Percentiles rank a stretch among this genome's conserved stretches.
Evolutionary conservation across 106 monocot genomes (phyloP).

Genomic region (Dendrobium nobile): DNA sequence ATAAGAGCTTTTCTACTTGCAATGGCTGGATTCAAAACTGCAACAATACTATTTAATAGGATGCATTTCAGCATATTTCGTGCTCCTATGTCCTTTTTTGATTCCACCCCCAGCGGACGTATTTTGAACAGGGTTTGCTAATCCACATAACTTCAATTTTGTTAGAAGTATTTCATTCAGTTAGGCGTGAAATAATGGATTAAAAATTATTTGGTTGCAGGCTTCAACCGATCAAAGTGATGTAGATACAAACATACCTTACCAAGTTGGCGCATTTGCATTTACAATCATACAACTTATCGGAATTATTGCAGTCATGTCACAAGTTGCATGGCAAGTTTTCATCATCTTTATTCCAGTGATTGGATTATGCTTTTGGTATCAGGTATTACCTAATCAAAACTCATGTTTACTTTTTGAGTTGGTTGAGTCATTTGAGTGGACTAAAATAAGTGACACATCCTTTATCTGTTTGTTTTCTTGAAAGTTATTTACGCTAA

Average conservation of each 20-base stretch:
- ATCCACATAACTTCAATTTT: neutral
- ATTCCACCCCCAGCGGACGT: conserved; percentile 85
- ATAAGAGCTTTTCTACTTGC: conserved; percentile 49
- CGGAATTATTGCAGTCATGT: conserved; percentile 80
- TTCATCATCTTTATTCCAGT: conserved; percentile 78
- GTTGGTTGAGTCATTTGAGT: neutral
- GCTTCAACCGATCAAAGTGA: conserved; percentile 83
- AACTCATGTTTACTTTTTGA: neutral
- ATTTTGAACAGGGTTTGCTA: conserved; percentile 72
- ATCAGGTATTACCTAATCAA: conserved; percentile 49
- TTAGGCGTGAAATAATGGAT: neutral
- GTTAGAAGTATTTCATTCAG: neutral
- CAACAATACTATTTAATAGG: conserved; percentile 64
- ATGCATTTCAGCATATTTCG: conserved; percentile 30
- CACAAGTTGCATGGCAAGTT: conserved; percentile 91
- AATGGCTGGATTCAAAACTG: conserved; percentile 66
- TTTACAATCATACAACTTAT: conserved; percentile 74
- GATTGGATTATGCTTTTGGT: conserved; percentile 57
- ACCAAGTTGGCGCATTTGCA: conserved; percentile 44
- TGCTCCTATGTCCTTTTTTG: conserved; percentile 92
- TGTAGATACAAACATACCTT: conserved; percentile 39
- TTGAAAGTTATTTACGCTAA: neutral
- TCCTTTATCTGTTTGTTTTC: neutral
- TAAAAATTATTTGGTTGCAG: conserved; percentile 21
- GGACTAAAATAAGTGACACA: neutral